Conservation (phyloP, 1,284 basidiomycete species). For the Ceratorhiza oryzae-sativae region DNA sequence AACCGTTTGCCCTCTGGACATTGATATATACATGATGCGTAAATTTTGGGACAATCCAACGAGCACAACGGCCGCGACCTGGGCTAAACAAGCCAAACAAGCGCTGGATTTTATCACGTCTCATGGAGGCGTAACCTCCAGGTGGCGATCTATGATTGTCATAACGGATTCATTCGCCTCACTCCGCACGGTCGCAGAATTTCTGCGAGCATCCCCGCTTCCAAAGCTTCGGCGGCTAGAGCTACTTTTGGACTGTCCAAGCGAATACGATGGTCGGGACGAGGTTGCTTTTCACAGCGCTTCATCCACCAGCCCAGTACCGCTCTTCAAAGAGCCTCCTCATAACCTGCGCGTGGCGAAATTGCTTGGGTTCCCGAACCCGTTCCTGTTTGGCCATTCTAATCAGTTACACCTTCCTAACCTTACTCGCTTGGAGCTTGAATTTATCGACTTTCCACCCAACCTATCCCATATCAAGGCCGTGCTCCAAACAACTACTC, state of each 20-base stretch:
- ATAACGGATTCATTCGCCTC: background rate
- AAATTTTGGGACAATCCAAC: background rate
- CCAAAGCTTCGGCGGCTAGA: background rate
- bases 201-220: background rate
- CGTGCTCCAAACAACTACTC: background rate
- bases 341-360: background rate
- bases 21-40: constrained; percentile 4
- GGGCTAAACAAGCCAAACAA: background rate
- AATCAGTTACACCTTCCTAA: constrained; percentile 3
- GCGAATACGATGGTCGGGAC: background rate
- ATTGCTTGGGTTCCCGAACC: background rate
- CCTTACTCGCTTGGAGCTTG: background rate
- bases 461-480: background rate
- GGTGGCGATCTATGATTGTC: constrained; percentile 1
- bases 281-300: background rate
- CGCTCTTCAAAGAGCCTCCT: background rate
- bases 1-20: background rate
- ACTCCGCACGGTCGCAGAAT: background rate
- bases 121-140: constrained; percentile 20
- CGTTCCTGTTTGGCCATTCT: constrained; percentile 29
- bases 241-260: background rate
- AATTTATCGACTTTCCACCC: background rate
- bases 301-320: background rate
- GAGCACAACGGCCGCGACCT: background rate
- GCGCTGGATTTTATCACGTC: constrained; percentile 7